Evolutionary conservation across 1,284 basidiomycete genomes (phyloP).

Genomic region (Phlebopus sp.): DNA sequence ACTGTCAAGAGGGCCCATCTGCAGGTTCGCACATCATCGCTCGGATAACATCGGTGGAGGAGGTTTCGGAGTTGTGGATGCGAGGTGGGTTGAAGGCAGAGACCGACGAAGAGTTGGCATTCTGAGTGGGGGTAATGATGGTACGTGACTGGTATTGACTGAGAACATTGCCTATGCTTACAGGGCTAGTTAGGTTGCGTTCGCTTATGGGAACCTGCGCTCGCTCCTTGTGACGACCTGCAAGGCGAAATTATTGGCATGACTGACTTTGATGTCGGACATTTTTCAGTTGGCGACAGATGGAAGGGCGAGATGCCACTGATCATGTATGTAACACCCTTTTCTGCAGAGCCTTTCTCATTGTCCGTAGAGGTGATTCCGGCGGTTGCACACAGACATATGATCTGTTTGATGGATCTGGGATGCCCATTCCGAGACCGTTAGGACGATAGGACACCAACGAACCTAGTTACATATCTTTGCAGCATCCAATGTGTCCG

Average conservation of each 20-base stretch:
- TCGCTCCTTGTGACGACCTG: constrained; percentile 33
- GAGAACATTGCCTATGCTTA: constrained; percentile 10
- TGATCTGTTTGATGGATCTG: constrained; percentile 25
- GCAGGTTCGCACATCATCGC: constrained; percentile 46
- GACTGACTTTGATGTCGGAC: constrained; percentile 52
- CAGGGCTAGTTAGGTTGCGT: constrained; percentile 50
- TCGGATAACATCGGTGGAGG: constrained; percentile 31
- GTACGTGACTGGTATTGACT: constrained; percentile 34
- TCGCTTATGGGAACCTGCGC: constrained; percentile 59
- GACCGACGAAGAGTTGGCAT: constrained; percentile 43
- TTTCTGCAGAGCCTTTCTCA: constrained; percentile 13
- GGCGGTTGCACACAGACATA: constrained; percentile 33
- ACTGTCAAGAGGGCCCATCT: constrained; percentile 43
- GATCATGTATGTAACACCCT: constrained; percentile 50
- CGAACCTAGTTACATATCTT: constrained; percentile 5
- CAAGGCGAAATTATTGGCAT: constrained; percentile 53
- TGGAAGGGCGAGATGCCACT: constrained; percentile 51
- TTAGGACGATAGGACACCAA: neutral
- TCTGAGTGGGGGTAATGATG: constrained; percentile 63
- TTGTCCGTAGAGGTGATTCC: constrained; percentile 25
- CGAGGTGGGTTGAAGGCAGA: constrained; percentile 53
- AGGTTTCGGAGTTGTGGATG: constrained; percentile 51
- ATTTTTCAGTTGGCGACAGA: constrained; percentile 58
- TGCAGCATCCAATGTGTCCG: constrained; percentile 7
- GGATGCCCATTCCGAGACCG: constrained; percentile 16